Evolutionary conservation across 257 asterid species (phyloP), one percentile per base, ranked within the genome.

Genomic region (Verbena officinalis): DNA sequence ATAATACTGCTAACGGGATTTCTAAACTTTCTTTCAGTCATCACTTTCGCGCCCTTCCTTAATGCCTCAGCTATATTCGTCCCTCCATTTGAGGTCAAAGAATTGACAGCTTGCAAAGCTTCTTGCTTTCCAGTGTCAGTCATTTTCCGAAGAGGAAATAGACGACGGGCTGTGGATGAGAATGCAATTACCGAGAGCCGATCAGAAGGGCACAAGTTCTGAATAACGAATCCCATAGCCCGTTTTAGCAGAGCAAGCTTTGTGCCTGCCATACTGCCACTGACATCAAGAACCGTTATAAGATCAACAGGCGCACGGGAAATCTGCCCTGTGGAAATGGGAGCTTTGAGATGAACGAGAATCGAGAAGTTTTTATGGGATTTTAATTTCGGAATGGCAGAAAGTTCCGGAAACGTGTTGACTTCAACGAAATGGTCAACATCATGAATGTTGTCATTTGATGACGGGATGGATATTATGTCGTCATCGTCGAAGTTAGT

Each of bases 221-320:
- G 96, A 65, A 90, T 90, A 16, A 93, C 95, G 9, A 90, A 93
- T 9, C 97, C 97, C 97, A 93, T 86, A 7, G 99, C 99, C 45
- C 84, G 84, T 76, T 93, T 93, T 1, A 93, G 85, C 73, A 93
- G 68, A 0, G 97, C 96, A 1, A 93, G 88, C 81, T 93, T 93
- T 45, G 95, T 85, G 51, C 99, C 99, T 2, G 96, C 86, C 99
- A 93, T 93, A 81, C 99, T 93, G 23, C 99, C 99, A 73, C 99
- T 93, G 48, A 90, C 89, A 78, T 93, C 99, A 71, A 93, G 90
- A 33, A 93, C 86, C 0, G 99, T 83, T 48, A 90, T 90, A 4
- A 93, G 91, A 76, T 93, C 99, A 44, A 93, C 80, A 0, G 95
- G 91, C 44, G 91, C 91, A 21, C 95, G 94, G 58, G 88, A 68